These are phyloP conservation scores for Chaetomium globosum DNA, from an alignment of 2,329 filamentous ascomycete species.

Conservation along the genomic window DNA sequence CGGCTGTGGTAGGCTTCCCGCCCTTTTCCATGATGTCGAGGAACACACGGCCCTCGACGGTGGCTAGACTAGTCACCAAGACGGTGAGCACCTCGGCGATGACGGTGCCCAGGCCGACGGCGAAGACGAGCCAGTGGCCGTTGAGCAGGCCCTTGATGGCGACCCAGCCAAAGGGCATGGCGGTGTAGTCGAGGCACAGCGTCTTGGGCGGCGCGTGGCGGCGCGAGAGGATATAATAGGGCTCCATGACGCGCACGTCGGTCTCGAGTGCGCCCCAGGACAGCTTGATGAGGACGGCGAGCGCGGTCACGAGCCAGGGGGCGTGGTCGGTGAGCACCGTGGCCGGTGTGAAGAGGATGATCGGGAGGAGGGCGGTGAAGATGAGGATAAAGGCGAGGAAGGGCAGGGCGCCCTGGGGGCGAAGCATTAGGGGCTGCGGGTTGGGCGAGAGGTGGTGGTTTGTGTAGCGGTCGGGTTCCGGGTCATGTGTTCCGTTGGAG, in stretches of 20 bases:
- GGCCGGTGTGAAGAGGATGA: constrained; percentile 56
- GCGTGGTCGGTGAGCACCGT: constrained; percentile 61
- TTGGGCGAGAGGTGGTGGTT: constrained; percentile 58
- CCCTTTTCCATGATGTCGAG: constrained; percentile 41
- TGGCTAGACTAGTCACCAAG: constrained; percentile 65
- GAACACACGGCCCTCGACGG: constrained; percentile 66
- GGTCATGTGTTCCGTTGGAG: constrained; percentile 43
- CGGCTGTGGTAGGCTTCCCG: background rate
- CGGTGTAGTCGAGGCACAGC: constrained; percentile 72
- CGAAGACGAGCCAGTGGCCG: constrained; percentile 64
- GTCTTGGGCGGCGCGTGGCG: constrained; percentile 67
- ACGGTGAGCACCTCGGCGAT: constrained; percentile 74
- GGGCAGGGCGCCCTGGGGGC: constrained; percentile 59
- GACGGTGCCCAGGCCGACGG: constrained; percentile 71
- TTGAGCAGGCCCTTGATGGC: constrained; percentile 65
- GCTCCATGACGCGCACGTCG: constrained; percentile 72
- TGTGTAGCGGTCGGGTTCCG: constrained; percentile 52
- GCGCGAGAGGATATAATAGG: constrained; percentile 69
- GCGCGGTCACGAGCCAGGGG: constrained; percentile 66
- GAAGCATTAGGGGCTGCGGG: constrained; percentile 70
- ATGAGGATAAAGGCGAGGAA: constrained; percentile 61
- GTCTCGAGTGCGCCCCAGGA: constrained; percentile 70
- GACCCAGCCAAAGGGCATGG: constrained; percentile 68
- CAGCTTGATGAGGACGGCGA: constrained; percentile 69
- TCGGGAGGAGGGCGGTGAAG: constrained; percentile 44